phyloP scores from a whole-genome alignment of 2,329 filamentous ascomycete species.

The Cryphonectria naterciae region DNA sequence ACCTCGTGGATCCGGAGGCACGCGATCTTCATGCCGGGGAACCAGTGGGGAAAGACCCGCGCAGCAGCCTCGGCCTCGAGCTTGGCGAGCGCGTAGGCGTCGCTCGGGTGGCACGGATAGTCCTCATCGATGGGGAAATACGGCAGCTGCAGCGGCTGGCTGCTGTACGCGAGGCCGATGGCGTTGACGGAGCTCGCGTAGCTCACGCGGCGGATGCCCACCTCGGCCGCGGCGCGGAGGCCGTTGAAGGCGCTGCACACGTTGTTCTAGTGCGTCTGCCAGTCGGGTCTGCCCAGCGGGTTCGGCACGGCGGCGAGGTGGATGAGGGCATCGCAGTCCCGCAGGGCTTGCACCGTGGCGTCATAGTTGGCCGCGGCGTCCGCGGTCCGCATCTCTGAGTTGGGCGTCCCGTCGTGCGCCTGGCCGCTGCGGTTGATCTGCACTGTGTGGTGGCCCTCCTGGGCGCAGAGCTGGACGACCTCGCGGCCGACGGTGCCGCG shows the following conservation, averaged over 20 bases:
- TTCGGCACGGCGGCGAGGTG: conserved; percentile 41
- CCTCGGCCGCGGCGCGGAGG: conserved; percentile 41
- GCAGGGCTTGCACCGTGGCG: conserved; percentile 31
- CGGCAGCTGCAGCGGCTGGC: conserved; percentile 40
- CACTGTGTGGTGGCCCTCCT: conserved; percentile 39
- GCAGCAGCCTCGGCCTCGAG: conserved; percentile 41
- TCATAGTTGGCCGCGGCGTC: conserved; percentile 40
- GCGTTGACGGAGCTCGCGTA: conserved; percentile 45
- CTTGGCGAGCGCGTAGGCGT: conserved; percentile 43
- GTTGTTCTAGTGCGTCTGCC: conserved; percentile 42
- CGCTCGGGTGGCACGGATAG: conserved; percentile 39
- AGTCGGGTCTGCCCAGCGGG: conserved; percentile 39
- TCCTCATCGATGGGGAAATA: conserved; percentile 44
- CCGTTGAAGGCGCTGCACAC: conserved; percentile 44
- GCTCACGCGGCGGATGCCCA: conserved; percentile 41
- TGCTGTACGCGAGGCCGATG: conserved; percentile 43
- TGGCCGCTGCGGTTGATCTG: conserved; percentile 41
- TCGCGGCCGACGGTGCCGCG: conserved; percentile 40
- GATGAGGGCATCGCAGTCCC: conserved; percentile 17
- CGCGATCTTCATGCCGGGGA: conserved; percentile 43
- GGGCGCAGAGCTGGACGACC: conserved; percentile 38
- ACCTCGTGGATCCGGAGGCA: conserved; percentile 45
- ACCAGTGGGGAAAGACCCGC: conserved; percentile 41
- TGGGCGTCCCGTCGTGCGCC: conserved; percentile 37
- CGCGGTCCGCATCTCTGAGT: conserved; percentile 40